phyloP scores from a whole-genome alignment of 2,329 filamentous ascomycete species.

The Apiospora aurea region DNA sequence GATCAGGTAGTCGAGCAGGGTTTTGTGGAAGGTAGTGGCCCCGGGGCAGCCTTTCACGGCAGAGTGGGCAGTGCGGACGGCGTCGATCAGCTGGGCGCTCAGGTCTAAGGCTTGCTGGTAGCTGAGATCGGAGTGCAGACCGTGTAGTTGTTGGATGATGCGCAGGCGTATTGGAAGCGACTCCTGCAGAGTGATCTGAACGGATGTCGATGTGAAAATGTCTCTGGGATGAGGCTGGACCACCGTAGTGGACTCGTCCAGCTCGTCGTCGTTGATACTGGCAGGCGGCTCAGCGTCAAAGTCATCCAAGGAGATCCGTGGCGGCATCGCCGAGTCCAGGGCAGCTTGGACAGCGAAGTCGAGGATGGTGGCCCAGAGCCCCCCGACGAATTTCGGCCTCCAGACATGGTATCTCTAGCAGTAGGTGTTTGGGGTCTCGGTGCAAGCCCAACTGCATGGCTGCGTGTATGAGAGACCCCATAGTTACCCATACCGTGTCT shows the following conservation, averaged over 20 bases:
- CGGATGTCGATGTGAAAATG: slow-evolving; percentile 34
- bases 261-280: slow-evolving; percentile 45
- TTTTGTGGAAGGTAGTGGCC: slow-evolving; percentile 50
- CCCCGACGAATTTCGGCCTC: slow-evolving; percentile 49
- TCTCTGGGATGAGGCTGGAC: slow-evolving; percentile 35
- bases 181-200: slow-evolving; percentile 46
- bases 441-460: slow-evolving; percentile 55
- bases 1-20: slow-evolving; percentile 58
- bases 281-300: slow-evolving; percentile 48
- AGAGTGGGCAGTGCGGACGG: slow-evolving; percentile 34
- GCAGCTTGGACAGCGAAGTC: slow-evolving; percentile 49
- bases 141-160: slow-evolving; percentile 45
- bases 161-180: slow-evolving; percentile 46
- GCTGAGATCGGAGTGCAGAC: slow-evolving; percentile 41
- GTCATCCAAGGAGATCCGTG: slow-evolving; percentile 48
- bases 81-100: slow-evolving; percentile 42
- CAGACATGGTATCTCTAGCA: slow-evolving; percentile 35
- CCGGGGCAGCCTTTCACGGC: slow-evolving; percentile 33
- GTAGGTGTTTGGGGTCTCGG: slow-evolving; percentile 49
- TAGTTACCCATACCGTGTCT: slow-evolving; percentile 50
- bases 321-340: slow-evolving; percentile 48
- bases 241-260: slow-evolving; percentile 35
- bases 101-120: slow-evolving; percentile 46
- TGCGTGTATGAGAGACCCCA: slow-evolving; percentile 48
- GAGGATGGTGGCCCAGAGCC: slow-evolving; percentile 53